A percentile compares a stretch with the other conserved stretches of the same genome.
Evolutionary conservation across 163 green algal species (phyloP).

Genomic region (Scenedesmus sp.): DNA sequence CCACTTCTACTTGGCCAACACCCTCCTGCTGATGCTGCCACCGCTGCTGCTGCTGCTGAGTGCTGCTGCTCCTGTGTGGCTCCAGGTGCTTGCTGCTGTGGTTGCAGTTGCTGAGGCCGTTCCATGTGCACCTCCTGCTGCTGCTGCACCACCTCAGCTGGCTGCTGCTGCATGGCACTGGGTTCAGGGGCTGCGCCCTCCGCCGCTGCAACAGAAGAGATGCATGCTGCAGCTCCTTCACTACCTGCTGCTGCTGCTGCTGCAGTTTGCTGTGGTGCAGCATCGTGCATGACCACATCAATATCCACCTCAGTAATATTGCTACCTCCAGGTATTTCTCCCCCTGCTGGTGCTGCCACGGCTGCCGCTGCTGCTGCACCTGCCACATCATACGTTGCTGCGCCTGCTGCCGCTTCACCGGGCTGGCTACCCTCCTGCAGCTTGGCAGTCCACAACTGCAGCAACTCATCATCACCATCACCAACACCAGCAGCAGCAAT

Average conservation of each 20-base stretch:
- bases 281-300: neutral
- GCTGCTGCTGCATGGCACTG: neutral
- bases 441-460: neutral
- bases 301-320: neutral
- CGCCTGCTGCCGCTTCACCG: neutral
- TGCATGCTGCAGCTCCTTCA: neutral
- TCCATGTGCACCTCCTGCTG: neutral
- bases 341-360: neutral
- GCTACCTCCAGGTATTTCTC: neutral
- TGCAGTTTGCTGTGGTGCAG: neutral
- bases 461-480: constrained; percentile 12
- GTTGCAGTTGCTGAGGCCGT: neutral
- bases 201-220: no score
- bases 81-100: neutral
- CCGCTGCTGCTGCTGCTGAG: neutral
- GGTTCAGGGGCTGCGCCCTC: neutral
- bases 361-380: neutral
- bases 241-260: neutral
- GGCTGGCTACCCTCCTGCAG: neutral
- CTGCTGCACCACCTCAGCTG: neutral
- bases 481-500: neutral
- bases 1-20: neutral
- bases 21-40: neutral
- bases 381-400: neutral
- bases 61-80: neutral